Conservation (phyloP, 768 basidiomycete species). For the Lanmaoa pseudosensibilis region DNA sequence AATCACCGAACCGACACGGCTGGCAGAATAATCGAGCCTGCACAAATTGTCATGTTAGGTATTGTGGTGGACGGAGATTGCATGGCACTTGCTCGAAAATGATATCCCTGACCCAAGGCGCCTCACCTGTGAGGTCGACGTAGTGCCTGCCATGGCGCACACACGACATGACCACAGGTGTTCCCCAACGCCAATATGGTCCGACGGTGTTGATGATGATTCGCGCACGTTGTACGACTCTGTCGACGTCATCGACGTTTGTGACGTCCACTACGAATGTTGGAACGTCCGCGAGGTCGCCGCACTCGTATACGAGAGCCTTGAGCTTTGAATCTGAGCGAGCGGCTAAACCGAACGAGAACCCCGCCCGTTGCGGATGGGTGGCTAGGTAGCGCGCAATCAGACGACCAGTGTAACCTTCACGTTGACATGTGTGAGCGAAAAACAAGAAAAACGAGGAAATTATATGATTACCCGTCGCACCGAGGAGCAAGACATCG, state of each 20-base stretch:
- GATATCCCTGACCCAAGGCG: constrained; percentile 62
- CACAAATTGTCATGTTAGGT: constrained; percentile 14
- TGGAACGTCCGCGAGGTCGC: constrained; percentile 42
- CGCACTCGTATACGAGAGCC: constrained; percentile 46
- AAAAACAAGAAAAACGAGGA: constrained; percentile 1
- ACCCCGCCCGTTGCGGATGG: constrained; percentile 58
- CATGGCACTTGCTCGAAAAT: constrained; percentile 49
- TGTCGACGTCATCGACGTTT: constrained; percentile 51
- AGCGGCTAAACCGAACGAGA: constrained; percentile 70
- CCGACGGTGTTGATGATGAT: constrained; percentile 80
- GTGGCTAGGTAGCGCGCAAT: constrained; percentile 63
- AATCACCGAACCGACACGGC: constrained; percentile 69
- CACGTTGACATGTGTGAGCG: constrained; percentile 11
- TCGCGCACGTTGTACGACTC: constrained; percentile 52
- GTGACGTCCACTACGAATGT: constrained; percentile 61
- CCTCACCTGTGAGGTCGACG: constrained; percentile 81
- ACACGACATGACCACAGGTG: constrained; percentile 79
- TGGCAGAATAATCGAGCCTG: constrained; percentile 73
- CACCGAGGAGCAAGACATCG: constrained; percentile 71
- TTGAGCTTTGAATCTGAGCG: constrained; percentile 65
- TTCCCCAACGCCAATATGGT: constrained; percentile 71
- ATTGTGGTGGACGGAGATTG: constrained; percentile 3
- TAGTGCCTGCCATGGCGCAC: constrained; percentile 76
- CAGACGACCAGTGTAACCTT: constrained; percentile 70
- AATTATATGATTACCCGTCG: constrained; percentile 45